phyloP scores from a whole-genome alignment of 2,329 filamentous ascomycete genomes.

The Rhynchosporium agropyri region DNA sequence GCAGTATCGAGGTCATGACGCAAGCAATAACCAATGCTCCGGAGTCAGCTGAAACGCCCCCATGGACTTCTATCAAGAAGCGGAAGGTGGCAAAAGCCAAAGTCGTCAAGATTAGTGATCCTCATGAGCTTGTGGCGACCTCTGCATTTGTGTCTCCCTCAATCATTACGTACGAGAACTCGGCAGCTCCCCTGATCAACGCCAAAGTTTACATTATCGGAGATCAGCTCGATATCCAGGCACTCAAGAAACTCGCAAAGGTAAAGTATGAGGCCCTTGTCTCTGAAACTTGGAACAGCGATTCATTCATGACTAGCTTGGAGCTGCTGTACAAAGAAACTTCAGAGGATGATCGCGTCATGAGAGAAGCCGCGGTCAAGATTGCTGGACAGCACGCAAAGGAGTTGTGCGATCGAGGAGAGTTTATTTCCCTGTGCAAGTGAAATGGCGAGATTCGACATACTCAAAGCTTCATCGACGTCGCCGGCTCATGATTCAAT shows the following conservation, averaged over 20 bases:
- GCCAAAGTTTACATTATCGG: constrained; percentile 31
- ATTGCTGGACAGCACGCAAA: constrained; percentile 15
- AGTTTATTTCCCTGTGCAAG: constrained; percentile 25
- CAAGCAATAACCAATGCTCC: too few relatives aligned
- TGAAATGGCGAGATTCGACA: constrained; percentile 22
- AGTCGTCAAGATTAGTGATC: not conserved
- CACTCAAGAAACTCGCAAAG: constrained; percentile 24
- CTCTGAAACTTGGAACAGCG: constrained; percentile 19
- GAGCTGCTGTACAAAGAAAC: constrained; percentile 24
- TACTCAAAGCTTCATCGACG: constrained; percentile 15
- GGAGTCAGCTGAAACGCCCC: too few relatives aligned
- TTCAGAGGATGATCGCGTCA: constrained; percentile 14
- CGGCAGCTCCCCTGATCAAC: constrained; percentile 19
- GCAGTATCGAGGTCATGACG: not conserved
- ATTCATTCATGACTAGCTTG: constrained; percentile 18
- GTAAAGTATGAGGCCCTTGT: constrained; percentile 23
- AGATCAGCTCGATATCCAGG: constrained; percentile 32
- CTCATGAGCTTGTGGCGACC: not conserved
- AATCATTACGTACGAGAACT: too few relatives aligned
- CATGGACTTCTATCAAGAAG: too few relatives aligned
- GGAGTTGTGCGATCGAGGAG: constrained; percentile 22
- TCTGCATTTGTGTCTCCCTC: not conserved
- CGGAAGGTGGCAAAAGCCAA: too few relatives aligned
- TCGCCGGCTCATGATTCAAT: too few relatives aligned
- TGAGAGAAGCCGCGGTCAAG: constrained; percentile 25